Evolutionary conservation across 768 basidiomycete species (phyloP).

Genomic region (Clathrus columnatus): DNA sequence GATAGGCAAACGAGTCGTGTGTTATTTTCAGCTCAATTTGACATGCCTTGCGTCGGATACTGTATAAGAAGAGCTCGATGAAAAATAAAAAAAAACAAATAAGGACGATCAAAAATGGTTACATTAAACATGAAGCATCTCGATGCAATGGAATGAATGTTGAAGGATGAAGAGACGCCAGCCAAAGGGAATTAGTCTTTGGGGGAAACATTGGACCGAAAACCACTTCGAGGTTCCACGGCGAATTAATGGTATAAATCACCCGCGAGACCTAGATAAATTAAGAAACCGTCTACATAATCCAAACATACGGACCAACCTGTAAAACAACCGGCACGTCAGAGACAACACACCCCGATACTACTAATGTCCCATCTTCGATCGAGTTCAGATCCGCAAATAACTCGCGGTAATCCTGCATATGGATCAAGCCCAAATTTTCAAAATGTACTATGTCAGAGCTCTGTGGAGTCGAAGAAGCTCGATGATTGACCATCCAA

Average conservation of each 20-base stretch:
- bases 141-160: slow-evolving; percentile 45
- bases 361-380: slow-evolving; percentile 41
- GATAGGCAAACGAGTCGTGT: slow-evolving; percentile 61
- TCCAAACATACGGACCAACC: slow-evolving; percentile 30
- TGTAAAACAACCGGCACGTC: slow-evolving; percentile 41
- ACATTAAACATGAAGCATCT: slow-evolving; percentile 41
- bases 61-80: slow-evolving; percentile 20
- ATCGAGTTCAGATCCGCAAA: slow-evolving; percentile 50
- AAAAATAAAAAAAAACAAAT: not conserved
- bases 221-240: slow-evolving; percentile 62
- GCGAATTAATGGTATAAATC: slow-evolving; percentile 46
- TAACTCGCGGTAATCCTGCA: slow-evolving; percentile 17
- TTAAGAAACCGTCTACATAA: not conserved
- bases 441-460: slow-evolving; percentile 30
- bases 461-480: slow-evolving; percentile 7
- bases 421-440: slow-evolving; percentile 34
- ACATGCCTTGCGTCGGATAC: slow-evolving; percentile 58
- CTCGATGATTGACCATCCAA: slow-evolving; percentile 40
- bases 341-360: slow-evolving; percentile 52
- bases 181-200: slow-evolving; percentile 37
- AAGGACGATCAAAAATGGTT: slow-evolving; percentile 18
- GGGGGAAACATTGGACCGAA: slow-evolving; percentile 35
- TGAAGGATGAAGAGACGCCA: slow-evolving; percentile 44
- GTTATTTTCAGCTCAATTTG: slow-evolving; percentile 43
- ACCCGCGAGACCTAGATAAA: slow-evolving; percentile 19